Percentiles rank a stretch among this genome's conserved stretches.
Evolutionary conservation across 768 basidiomycete genomes (phyloP).

Genomic region (Filobasidium floriforme): DNA sequence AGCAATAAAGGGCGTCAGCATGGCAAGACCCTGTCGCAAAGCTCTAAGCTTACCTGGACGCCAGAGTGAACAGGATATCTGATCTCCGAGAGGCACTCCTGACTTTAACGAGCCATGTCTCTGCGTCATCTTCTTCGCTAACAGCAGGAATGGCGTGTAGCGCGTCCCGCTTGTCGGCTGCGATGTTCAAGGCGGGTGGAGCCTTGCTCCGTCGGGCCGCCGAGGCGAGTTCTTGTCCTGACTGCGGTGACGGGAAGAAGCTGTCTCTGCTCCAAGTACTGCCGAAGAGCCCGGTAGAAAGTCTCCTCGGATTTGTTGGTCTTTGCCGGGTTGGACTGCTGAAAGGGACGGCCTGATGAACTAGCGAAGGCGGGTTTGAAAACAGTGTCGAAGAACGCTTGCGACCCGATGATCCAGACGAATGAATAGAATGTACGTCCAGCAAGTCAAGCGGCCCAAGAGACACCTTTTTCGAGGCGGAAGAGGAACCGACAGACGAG

Average conservation of each 20-base stretch:
- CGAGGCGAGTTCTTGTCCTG: slow-evolving; percentile 18
- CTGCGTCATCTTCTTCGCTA: slow-evolving; percentile 58
- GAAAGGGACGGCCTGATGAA: slow-evolving; percentile 5
- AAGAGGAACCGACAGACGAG: background rate
- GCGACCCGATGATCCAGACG: background rate
- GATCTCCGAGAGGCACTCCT: slow-evolving; percentile 60
- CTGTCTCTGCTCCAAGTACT: slow-evolving; percentile 2
- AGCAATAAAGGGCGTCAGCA: slow-evolving; percentile 12
- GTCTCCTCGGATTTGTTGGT: slow-evolving; percentile 8
- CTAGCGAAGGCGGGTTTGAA: slow-evolving; percentile 3
- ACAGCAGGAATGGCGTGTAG: slow-evolving; percentile 25
- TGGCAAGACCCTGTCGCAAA: slow-evolving; percentile 17
- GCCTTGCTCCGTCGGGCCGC: slow-evolving; percentile 26
- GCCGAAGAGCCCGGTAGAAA: slow-evolving; percentile 19
- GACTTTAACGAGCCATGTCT: slow-evolving; percentile 62
- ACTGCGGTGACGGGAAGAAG: slow-evolving; percentile 30
- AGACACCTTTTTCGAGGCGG: background rate
- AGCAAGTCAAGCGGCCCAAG: background rate
- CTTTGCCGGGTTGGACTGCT: slow-evolving; percentile 14
- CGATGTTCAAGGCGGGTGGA: slow-evolving; percentile 12
- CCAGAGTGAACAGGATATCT: slow-evolving; percentile 71
- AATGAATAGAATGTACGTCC: background rate
- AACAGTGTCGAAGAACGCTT: slow-evolving; percentile 22
- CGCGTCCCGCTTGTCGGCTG: background rate
- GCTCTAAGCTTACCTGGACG: slow-evolving; percentile 58